Percentiles rank a stretch among this genome's conserved stretches.
These are phyloP conservation scores for Beauveria sp. DNA, from an alignment of 2,329 filamentous ascomycete genomes.

Conservation along the genomic window DNA sequence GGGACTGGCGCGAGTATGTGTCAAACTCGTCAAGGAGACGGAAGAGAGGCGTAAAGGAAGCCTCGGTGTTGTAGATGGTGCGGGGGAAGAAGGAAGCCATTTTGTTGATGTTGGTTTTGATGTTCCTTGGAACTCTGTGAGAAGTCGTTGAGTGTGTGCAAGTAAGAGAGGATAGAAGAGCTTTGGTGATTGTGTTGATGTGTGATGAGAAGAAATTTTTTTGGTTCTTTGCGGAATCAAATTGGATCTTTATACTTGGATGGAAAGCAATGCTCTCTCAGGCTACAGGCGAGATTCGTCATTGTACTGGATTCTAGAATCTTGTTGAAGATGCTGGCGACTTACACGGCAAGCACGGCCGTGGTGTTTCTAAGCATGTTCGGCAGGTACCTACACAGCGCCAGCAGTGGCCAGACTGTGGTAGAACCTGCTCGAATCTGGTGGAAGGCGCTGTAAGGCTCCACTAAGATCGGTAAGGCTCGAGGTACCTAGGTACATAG, in stretches of 20 bases:
- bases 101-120: slow-evolving; percentile 27
- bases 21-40: slow-evolving; percentile 58
- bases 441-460: slow-evolving; percentile 21
- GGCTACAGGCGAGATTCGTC: slow-evolving; percentile 6
- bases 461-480: slow-evolving; percentile 9
- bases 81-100: slow-evolving; percentile 57
- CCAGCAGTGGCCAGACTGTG: slow-evolving; percentile 13
- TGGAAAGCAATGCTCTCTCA: slow-evolving; percentile 1
- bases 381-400: background rate
- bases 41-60: slow-evolving; percentile 54
- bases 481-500: background rate
- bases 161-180: slow-evolving; percentile 14
- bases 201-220: slow-evolving; percentile 13
- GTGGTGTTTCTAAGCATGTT: slow-evolving; percentile 14
- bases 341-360: slow-evolving; percentile 11
- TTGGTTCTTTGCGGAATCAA: slow-evolving; percentile 10
- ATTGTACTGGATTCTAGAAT: slow-evolving; percentile 11
- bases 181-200: slow-evolving; percentile 19
- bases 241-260: slow-evolving; percentile 24
- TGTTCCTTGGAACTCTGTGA: slow-evolving; percentile 5
- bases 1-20: slow-evolving; percentile 39
- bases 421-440: slow-evolving; percentile 17
- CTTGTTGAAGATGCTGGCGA: slow-evolving; percentile 12
- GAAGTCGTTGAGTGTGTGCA: slow-evolving; percentile 10
- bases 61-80: slow-evolving; percentile 40